These are phyloP conservation scores for Tolypocladium pustulatum DNA, from an alignment of 2,329 filamentous ascomycete genomes.

Conservation along the genomic window DNA sequence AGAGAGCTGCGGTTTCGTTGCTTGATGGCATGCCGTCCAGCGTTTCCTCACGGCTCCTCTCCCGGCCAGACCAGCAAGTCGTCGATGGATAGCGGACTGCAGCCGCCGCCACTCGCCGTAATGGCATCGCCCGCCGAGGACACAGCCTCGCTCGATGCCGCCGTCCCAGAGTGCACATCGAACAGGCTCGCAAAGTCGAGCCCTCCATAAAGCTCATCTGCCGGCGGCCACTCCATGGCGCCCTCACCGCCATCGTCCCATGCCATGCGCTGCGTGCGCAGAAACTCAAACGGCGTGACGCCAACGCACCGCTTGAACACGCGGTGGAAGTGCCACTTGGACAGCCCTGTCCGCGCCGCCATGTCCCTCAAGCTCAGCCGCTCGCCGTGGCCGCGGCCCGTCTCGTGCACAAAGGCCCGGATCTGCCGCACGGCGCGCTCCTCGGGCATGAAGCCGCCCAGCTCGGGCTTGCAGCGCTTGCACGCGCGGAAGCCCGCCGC, in stretches of 20 bases:
- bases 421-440: constrained; percentile 32
- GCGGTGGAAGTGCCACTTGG: constrained; percentile 48
- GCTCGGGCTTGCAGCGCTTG: constrained; percentile 43
- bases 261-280: constrained; percentile 10
- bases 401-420: constrained; percentile 18
- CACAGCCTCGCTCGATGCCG: neutral
- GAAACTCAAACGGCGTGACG: constrained; percentile 30
- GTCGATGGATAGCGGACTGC: constrained; percentile 5
- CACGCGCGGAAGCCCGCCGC: constrained; percentile 42
- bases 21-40: neutral
- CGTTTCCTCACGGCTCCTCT: neutral
- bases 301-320: constrained; percentile 46
- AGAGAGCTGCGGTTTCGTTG: neutral
- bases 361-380: constrained; percentile 30
- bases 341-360: constrained; percentile 39
- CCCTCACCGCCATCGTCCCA: neutral
- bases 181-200: constrained; percentile 1
- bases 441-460: constrained; percentile 27
- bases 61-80: constrained; percentile 10
- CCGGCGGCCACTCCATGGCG: constrained; percentile 1
- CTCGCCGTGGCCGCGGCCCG: constrained; percentile 8
- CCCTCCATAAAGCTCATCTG: neutral
- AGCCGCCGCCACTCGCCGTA: neutral
- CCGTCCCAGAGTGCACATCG: neutral
- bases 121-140: neutral